Evolutionary conservation across 768 basidiomycete genomes (phyloP).

Genomic region (Suillus clintonianus): DNA sequence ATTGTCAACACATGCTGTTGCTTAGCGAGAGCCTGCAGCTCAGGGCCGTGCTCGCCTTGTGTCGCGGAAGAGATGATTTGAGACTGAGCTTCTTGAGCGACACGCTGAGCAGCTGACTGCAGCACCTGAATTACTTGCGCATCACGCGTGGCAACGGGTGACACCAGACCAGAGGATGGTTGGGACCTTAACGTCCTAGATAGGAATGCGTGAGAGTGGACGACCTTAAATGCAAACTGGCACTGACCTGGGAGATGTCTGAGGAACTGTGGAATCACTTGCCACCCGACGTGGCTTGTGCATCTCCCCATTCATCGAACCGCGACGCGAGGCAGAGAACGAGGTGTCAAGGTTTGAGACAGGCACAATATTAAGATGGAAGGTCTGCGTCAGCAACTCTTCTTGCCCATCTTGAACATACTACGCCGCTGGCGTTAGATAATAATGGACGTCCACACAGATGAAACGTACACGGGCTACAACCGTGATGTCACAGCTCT

Average conservation of each 20-base stretch:
- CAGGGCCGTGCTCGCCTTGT: conserved; percentile 45
- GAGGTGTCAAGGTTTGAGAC: conserved; percentile 50
- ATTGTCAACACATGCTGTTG: conserved; percentile 78
- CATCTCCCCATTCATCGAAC: conserved; percentile 47
- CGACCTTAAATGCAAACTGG: background rate
- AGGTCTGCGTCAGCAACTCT: conserved; percentile 63
- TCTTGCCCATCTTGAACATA: conserved; percentile 77
- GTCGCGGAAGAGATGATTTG: conserved; percentile 56
- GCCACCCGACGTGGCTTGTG: conserved; percentile 43
- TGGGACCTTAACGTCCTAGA: conserved; percentile 34
- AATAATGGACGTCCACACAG: conserved; percentile 8
- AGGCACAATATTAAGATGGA: conserved; percentile 74
- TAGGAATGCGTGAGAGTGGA: conserved; percentile 9
- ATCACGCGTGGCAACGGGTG: conserved; percentile 48
- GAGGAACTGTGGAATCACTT: conserved; percentile 40
- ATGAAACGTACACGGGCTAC: conserved; percentile 65
- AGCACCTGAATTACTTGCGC: conserved; percentile 78
- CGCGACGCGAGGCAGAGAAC: conserved; percentile 45
- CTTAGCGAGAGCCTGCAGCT: conserved; percentile 71
- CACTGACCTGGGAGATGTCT: conserved; percentile 33
- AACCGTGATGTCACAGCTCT: conserved; percentile 72
- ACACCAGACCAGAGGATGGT: conserved; percentile 28
- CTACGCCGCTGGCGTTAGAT: conserved; percentile 36
- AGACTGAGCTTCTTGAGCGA: conserved; percentile 72
- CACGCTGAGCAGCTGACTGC: conserved; percentile 74